Percentiles rank a stretch among this genome's conserved stretches.
These are phyloP conservation scores for Geosmithia flava DNA, from an alignment of 2,329 filamentous ascomycete genomes.

Conservation along the genomic window DNA sequence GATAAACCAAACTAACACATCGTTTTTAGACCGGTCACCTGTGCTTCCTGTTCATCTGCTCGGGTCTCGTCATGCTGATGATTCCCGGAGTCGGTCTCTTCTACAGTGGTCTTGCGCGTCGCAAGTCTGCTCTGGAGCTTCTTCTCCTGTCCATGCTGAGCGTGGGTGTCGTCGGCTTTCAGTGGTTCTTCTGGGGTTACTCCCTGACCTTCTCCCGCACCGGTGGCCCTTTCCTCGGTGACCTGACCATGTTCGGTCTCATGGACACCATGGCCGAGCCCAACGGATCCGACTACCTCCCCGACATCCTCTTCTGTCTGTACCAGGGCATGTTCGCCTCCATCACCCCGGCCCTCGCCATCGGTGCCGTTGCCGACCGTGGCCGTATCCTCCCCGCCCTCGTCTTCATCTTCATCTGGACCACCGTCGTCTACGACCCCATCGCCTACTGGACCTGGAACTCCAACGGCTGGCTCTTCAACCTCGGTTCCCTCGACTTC, in stretches of 20 bases:
- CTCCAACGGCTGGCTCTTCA: constrained; percentile 56
- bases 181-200: constrained; percentile 97
- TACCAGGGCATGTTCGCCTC: constrained; percentile 85
- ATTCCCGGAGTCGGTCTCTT: constrained; percentile 91
- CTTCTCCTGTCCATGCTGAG: constrained; percentile 80
- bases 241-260: constrained; percentile 71
- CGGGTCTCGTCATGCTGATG: constrained; percentile 80
- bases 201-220: constrained; percentile 74
- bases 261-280: constrained; percentile 65
- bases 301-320: constrained; percentile 73
- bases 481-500: constrained; percentile 59
- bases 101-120: constrained; percentile 79
- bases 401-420: constrained; percentile 60
- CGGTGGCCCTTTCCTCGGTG: constrained; percentile 66
- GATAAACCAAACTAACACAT: background rate
- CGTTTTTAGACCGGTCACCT: constrained; percentile 59
- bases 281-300: constrained; percentile 58
- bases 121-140: constrained; percentile 79
- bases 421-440: constrained; percentile 60
- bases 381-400: constrained; percentile 48
- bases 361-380: constrained; percentile 48
- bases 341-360: constrained; percentile 60
- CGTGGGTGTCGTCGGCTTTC: constrained; percentile 67
- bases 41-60: constrained; percentile 64
- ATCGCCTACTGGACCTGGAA: constrained; percentile 75